phyloP scores from a whole-genome alignment of 1,284 basidiomycete genomes.

The Cystobasidium pallidum region DNA sequence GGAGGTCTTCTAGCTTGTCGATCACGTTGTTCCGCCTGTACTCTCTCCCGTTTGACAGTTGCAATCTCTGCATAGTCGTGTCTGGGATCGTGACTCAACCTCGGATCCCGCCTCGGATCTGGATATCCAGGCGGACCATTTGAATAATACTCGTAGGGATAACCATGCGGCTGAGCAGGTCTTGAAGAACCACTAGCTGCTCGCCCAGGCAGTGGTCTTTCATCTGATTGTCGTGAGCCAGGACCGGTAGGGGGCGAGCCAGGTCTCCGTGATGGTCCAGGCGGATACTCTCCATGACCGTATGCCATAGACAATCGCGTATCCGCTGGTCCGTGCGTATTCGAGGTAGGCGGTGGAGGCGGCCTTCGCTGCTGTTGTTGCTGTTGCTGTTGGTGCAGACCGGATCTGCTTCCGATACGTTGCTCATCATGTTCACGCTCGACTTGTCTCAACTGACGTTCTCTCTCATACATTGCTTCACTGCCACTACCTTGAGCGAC shows the following conservation, averaged over 20 bases:
- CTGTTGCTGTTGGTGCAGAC: not conserved
- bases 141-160: not conserved
- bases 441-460: slow-evolving; percentile 2
- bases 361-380: slow-evolving; percentile 19
- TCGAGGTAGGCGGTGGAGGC: not conserved
- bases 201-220: not conserved
- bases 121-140: slow-evolving; percentile 13
- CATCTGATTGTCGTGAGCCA: slow-evolving; percentile 4
- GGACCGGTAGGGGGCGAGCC: slow-evolving; percentile 7
- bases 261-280: not conserved
- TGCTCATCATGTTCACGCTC: slow-evolving; percentile 24
- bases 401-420: not conserved
- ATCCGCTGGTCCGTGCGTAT: slow-evolving; percentile 16
- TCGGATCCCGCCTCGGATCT: slow-evolving; percentile 11
- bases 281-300: not conserved
- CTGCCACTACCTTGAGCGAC: not conserved
- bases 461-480: slow-evolving; percentile 5
- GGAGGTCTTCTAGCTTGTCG: slow-evolving; percentile 23
- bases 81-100: not conserved
- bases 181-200: not conserved
- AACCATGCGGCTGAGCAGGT: not conserved
- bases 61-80: slow-evolving; percentile 1
- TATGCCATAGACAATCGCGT: not conserved
- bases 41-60: not conserved
- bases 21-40: slow-evolving; percentile 6